These are phyloP conservation scores for Kockovaella imperatae DNA, from an alignment of 768 basidiomycete species.

Conservation along the genomic window DNA sequence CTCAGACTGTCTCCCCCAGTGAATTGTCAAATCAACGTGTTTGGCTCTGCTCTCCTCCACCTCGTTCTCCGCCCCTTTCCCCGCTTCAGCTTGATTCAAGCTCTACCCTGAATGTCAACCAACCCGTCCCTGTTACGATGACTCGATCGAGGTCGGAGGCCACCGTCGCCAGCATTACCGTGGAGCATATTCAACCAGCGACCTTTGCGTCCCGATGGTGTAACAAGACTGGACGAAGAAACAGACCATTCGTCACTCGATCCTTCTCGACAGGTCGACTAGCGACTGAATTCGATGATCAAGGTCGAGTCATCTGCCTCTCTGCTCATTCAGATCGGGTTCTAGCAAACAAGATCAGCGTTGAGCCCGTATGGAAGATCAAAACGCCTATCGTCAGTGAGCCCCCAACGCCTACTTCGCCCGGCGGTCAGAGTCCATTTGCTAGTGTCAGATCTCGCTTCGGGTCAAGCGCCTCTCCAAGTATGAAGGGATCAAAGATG, in stretches of 20 bases:
- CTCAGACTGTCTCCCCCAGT: too few relatives aligned
- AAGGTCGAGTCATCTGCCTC: conserved; percentile 14
- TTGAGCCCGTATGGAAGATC: too few relatives aligned
- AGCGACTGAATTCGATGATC: conserved; percentile 11
- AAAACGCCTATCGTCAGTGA: too few relatives aligned
- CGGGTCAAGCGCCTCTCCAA: too few relatives aligned
- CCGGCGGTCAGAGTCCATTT: too few relatives aligned
- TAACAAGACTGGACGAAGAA: not conserved
- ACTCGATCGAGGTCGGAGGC: too few relatives aligned
- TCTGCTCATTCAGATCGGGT: conserved; percentile 16
- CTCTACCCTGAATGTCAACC: not conserved
- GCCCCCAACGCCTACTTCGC: too few relatives aligned
- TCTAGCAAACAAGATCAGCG: conserved; percentile 3
- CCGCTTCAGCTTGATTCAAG: not conserved
- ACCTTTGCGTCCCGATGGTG: not conserved
- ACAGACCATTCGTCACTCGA: conserved; percentile 9
- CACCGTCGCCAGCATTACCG: too few relatives aligned
- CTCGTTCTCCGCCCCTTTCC: not conserved
- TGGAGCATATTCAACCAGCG: too few relatives aligned
- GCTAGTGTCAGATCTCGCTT: too few relatives aligned
- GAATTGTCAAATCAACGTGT: not conserved
- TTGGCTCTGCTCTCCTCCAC: not conserved
- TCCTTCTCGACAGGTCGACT: conserved; percentile 18
- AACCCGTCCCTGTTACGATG: too few relatives aligned
- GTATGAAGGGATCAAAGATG: too few relatives aligned